These are phyloP conservation scores for Fusarium dlaminii DNA, from an alignment of 2,329 filamentous ascomycete genomes.

Conservation along the genomic window DNA sequence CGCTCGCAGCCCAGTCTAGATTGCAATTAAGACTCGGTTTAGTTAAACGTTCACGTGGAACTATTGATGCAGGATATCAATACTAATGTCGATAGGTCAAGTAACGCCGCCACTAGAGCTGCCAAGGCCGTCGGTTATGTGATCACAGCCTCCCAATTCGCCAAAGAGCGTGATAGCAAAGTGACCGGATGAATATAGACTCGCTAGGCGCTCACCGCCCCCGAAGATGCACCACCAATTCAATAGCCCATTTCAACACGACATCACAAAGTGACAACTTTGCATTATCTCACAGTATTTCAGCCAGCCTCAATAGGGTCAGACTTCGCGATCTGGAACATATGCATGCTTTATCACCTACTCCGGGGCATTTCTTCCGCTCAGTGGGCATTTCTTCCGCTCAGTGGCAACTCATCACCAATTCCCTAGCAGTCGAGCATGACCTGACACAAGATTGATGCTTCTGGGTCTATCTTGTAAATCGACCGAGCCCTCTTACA, in stretches of 20 bases:
- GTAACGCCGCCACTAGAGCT: too few relatives aligned
- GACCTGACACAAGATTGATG: background rate
- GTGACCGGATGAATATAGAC: background rate
- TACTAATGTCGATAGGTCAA: background rate
- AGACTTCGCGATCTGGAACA: background rate
- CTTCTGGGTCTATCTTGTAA: fast-evolving
- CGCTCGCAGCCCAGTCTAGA: background rate
- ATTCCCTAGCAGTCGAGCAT: background rate
- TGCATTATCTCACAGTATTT: background rate
- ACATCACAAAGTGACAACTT: fast-evolving
- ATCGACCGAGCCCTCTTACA: background rate
- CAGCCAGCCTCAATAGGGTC: background rate
- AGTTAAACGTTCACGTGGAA: background rate
- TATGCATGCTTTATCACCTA: background rate
- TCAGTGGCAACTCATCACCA: background rate
- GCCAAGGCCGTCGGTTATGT: background rate
- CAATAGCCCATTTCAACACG: too few relatives aligned
- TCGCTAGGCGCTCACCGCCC: background rate
- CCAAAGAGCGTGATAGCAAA: background rate
- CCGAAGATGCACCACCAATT: too few relatives aligned
- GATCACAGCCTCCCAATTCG: background rate
- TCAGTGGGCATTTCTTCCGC: fast-evolving
- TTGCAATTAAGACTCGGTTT: background rate
- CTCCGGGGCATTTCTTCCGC: too few relatives aligned
- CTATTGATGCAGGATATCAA: background rate